Conservation (phyloP, 495 filamentous ascomycete species). For the Daldinia caldariorum region DNA sequence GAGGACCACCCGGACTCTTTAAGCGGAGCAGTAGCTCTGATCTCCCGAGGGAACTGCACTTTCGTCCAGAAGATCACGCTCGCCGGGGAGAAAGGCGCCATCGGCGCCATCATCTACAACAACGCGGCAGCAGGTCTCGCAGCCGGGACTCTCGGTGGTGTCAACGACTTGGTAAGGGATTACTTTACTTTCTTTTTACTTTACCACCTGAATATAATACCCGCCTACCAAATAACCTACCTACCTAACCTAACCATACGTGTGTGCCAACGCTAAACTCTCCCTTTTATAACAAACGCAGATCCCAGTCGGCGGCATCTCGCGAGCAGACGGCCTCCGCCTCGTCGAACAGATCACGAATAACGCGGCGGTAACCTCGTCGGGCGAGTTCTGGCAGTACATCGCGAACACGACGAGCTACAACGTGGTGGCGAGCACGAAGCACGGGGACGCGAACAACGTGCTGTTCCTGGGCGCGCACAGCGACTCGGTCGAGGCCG, state of each 20-base stretch:
- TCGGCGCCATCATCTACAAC: slow-evolving; percentile 72
- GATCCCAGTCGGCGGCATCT: slow-evolving; percentile 65
- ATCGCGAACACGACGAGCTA: slow-evolving; percentile 56
- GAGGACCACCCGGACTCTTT: slow-evolving; percentile 66
- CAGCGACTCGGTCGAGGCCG: slow-evolving; percentile 72
- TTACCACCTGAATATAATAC: background rate
- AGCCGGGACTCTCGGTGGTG: slow-evolving; percentile 64
- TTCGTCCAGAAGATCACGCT: slow-evolving; percentile 69
- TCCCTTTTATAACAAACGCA: slow-evolving; percentile 43
- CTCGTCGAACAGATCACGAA: slow-evolving; percentile 54
- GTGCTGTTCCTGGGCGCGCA: slow-evolving; percentile 72
- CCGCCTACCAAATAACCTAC: no score
- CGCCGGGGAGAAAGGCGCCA: slow-evolving; percentile 68
- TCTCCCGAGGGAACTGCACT: slow-evolving; percentile 68
- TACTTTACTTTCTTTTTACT: background rate
- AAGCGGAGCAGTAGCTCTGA: slow-evolving; percentile 67
- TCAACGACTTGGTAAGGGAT: slow-evolving; percentile 51
- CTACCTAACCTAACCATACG: no score
- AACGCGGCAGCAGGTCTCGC: slow-evolving; percentile 62
- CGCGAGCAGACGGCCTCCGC: slow-evolving; percentile 59
- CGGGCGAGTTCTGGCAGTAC: slow-evolving; percentile 44
- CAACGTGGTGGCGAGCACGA: slow-evolving; percentile 77
- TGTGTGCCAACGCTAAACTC: slow-evolving; percentile 10
- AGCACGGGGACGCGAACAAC: slow-evolving; percentile 70
- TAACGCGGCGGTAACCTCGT: slow-evolving; percentile 43